Evolutionary conservation across 257 asterid genomes (phyloP), one percentile per base, ranked within the genome.

Genomic region (Ocimum tenuiflorum): DNA sequence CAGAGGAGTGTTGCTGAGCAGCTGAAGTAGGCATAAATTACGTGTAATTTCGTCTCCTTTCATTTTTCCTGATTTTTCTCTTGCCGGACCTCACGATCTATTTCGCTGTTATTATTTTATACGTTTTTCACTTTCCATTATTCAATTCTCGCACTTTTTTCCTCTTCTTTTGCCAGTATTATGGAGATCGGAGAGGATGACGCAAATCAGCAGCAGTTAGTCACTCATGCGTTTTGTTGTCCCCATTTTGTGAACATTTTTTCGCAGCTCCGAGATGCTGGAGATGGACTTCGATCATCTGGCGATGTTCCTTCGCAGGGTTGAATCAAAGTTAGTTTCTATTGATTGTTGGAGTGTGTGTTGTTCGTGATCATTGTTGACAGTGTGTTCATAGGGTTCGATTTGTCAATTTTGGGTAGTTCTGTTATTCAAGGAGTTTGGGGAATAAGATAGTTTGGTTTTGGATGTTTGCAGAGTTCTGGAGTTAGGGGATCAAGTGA

Each of bases 291-390:
- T 64, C 45, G 15, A 42, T 53, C 82, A 71, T 63, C 51, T 75
- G 24, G 31, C 60, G 19, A 47, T 55, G 29, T 78, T 70, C 64
- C 73, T 81, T n/a, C 83, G 80, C 76, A 27, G 78, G 69, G 14
- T 81, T 29, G 86, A 78, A 67, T 69, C 83, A 41, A 74, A 14
- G 86, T 78, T 23, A 81, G 86, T 52, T 50, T 35, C 35, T 61
- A n/a, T 61, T 20, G 47, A 41, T 58, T 24, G 18, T 24, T 36
- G 5, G 22, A 23, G 42, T 23, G 10, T 17, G 15, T 33, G 18
- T 8, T 62, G 6, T 9, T 67, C 10, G 3, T 51, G 70, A 27
- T 50, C 20, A 19, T 54, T 24, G 36, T 17, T 47, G 27, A 20
- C 3, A 12, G 4, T 12, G 57, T 60, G 55, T 33, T 50, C 0